Evolutionary conservation across 805 yeast genomes (phyloP).

Genomic region (Priceomyces fermenticarens): DNA sequence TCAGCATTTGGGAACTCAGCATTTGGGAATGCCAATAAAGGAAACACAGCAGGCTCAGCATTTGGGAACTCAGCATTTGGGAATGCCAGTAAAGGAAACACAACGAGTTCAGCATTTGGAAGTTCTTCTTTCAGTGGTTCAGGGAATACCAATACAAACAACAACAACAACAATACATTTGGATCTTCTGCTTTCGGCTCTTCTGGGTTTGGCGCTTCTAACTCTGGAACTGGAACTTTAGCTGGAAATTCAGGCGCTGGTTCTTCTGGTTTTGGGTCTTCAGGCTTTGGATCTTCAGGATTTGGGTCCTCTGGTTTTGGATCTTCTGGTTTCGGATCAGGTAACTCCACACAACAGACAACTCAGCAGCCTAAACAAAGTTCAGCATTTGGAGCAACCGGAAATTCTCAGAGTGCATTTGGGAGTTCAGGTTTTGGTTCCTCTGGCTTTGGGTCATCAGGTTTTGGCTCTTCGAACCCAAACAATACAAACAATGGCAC

Average conservation of each 20-base stretch:
- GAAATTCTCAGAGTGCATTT: conserved; percentile 3
- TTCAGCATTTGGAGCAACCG: conserved; percentile 11
- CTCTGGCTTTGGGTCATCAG: conserved; percentile 9
- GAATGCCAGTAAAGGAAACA: conserved; percentile 3
- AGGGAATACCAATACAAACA: background rate
- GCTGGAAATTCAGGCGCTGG: too few relatives aligned
- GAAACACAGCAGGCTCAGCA: background rate
- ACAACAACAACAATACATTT: background rate
- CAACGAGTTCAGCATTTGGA: conserved; percentile 4
- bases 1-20: conserved; percentile 6
- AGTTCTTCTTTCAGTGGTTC: conserved; percentile 14
- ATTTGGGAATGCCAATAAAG: conserved; percentile 4
- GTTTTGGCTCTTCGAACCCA: background rate
- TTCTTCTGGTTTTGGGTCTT: conserved; percentile 3
- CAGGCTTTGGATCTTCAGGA: conserved; percentile 8
- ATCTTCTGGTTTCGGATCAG: conserved; percentile 7
- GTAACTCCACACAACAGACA: conserved; percentile 1
- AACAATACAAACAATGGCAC: conserved; percentile 7
- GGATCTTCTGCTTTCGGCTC: conserved; percentile 11
- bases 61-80: conserved; percentile 18
- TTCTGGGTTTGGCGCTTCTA: conserved; percentile 10
- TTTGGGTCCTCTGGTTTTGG: conserved; percentile 4
- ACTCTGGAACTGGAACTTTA: too few relatives aligned
- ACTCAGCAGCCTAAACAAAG: background rate
- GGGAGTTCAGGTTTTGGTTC: conserved; percentile 10